Evolutionary conservation across 2,329 filamentous ascomycete genomes (phyloP), one percentile per base, ranked within the genome.

Genomic region (Talaromyces funiculosus): DNA sequence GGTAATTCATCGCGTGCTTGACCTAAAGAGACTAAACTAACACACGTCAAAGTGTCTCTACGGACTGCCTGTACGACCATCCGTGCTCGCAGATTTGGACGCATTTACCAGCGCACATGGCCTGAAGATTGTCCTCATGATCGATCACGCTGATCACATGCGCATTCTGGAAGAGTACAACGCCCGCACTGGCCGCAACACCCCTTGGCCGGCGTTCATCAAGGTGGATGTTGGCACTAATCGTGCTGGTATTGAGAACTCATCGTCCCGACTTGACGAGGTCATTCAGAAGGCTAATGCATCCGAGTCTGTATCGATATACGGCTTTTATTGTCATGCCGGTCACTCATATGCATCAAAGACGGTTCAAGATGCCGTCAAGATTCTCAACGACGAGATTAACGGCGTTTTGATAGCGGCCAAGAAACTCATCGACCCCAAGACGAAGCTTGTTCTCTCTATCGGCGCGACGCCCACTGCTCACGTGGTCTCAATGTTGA

Each of bases 321-420:
- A 72, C 53, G 74, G 74, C 2, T 74, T 77, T 38, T 77, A 76
- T 60, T 74, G 72, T 53, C 74, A 76, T 53, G 73, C 74, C 0
- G 72, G 73, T 0, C 74, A 76, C 54, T 76, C 74, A 2, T 76
- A 77, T 61, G 68, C 64, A 2, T 67, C 71, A 3, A 68, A 68
- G 9, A 70, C 70, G 1, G 66, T 66, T 1, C 62, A 66, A 1
- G 71, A 74, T 14, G 74, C 74, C 0, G 71, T 73, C 37, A 62
- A 66, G 10, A 53, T 67, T 1, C 65, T 76, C 5, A 59, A 68
- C 8, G 53, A 68, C 14, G 74, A 77, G 55, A 64, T 75, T 1
- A 66, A 69, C 2, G 67, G 69, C 1, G 72, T 72, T 1, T 53
- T 73, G 9, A 59, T 64, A 0, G 74, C 72, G 0, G 68, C 73